phyloP scores from a whole-genome alignment of 179 eudicot species.

The Beta lomatogona region DNA sequence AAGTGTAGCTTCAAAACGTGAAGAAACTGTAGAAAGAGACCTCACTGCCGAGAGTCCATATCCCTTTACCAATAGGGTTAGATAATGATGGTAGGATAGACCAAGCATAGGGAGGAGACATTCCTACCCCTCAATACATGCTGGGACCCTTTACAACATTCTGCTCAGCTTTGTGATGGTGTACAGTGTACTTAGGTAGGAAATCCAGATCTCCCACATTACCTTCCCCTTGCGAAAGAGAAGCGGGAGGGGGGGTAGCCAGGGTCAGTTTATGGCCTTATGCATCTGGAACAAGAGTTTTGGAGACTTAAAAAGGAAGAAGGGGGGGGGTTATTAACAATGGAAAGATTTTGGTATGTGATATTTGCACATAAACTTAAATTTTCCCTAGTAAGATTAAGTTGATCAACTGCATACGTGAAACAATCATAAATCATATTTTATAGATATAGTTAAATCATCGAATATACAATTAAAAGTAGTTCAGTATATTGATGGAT shows the following conservation, averaged over 20 bases:
- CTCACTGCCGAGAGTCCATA: background rate
- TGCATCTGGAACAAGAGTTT: too few relatives aligned
- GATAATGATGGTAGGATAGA: background rate
- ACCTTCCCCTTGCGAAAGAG: too few relatives aligned
- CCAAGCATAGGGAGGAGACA: background rate
- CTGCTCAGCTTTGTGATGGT: background rate
- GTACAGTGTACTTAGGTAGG: background rate
- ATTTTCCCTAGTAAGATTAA: too few relatives aligned
- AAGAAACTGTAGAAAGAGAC: constrained; percentile 12
- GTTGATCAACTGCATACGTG: too few relatives aligned
- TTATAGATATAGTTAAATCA: too few relatives aligned
- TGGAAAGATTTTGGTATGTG: too few relatives aligned
- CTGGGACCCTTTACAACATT: background rate
- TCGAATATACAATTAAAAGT: too few relatives aligned
- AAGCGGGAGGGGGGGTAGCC: background rate
- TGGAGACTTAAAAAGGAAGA: too few relatives aligned
- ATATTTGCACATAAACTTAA: too few relatives aligned
- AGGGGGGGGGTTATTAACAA: too few relatives aligned
- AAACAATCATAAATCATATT: too few relatives aligned
- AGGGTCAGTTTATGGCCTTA: background rate
- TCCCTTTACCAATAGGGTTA: constrained; percentile 1
- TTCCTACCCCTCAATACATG: background rate
- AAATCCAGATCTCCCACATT: background rate
- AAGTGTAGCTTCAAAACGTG: background rate
- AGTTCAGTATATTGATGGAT: too few relatives aligned